These are phyloP conservation scores for Dysphania ambrosioides DNA, from an alignment of 148 eudicot species.

Conservation along the genomic window DNA sequence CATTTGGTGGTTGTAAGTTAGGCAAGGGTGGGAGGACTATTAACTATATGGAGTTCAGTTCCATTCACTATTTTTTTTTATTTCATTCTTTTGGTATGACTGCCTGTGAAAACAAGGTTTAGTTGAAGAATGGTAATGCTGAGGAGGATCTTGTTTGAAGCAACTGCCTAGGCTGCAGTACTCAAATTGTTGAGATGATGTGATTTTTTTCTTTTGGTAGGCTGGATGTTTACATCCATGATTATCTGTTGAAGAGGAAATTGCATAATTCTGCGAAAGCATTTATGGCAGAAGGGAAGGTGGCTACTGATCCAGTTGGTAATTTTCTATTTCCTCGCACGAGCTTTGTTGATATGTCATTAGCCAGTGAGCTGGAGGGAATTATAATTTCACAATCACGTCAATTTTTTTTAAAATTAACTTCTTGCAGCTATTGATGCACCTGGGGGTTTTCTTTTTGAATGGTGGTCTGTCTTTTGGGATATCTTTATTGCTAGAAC, in stretches of 20 bases:
- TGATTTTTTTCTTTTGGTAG: conserved; percentile 36
- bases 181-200: neutral
- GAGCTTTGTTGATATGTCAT: neutral
- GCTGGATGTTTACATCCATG: conserved; percentile 98
- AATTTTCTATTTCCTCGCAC: conserved; percentile 27
- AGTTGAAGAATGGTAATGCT: neutral
- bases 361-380: neutral
- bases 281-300: conserved; percentile 99
- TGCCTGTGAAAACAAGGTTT: neutral
- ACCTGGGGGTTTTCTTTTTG: conserved; percentile 98
- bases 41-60: too few species aligned
- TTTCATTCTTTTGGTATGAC: neutral
- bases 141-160: neutral
- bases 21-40: too few species aligned
- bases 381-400: neutral
- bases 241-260: conserved; percentile 87
- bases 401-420: conserved; percentile 10
- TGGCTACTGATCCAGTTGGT: conserved; percentile 98
- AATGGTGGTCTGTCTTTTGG: conserved; percentile 99
- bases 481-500: conserved; percentile 97
- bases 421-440: conserved; percentile 87
- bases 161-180: neutral
- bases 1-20: too few species aligned
- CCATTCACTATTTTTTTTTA: too few species aligned
- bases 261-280: conserved; percentile 91